Base-by-base conservation (phyloP, 306 rosid genomes). In the Arachis stenosperma region DNA sequence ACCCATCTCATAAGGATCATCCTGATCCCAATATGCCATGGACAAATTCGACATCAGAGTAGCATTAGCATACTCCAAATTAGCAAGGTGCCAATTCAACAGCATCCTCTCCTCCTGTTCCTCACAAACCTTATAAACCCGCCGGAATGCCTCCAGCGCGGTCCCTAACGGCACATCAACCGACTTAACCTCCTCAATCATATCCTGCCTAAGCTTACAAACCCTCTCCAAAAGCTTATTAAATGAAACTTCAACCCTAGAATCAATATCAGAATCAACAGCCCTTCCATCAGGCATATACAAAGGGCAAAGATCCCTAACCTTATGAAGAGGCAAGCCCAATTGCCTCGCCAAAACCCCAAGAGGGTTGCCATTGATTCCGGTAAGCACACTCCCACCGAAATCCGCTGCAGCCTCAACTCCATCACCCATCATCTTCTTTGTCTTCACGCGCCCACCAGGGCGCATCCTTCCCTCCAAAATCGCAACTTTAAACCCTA, bases 21-120 rank as follows among this genome's bases (percentile, higher is more conserved):
- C 96, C 76, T 92, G 98, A 80, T 92, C 98, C 98, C 98, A 92
- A 84, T 92, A 92, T 0, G 96, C 96, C 98, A 90, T 92, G 0
- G 98, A 90, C 84, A 92, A 77, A 75, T 92, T 90, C 6, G 93
- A 82, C 93, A 92, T 89, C 14, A 86, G 80, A 14, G 98, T 83
- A 40, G 98, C 98, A 85, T 92, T 92, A 1, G 98, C 98, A 77
- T 92, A 92, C 84, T 92, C 98, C 88, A 92, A 86, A 75, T 92
- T 92, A 0, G 98, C 96, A 8, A 92, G 89, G 75, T 92, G 98
- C 98, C 98, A 92, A 85, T 92, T 87, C 75, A 92, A 69, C 39
- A 92, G 82, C 98, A 90, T 92, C 22, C 92, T 74, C 85, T 92
- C 96, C 68, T 82, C 80, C n/a, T 83, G 79, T 46, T 85, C 84